Evolutionary conservation across 495 filamentous ascomycete species (phyloP).

Genomic region (Xylaria telfairii): DNA sequence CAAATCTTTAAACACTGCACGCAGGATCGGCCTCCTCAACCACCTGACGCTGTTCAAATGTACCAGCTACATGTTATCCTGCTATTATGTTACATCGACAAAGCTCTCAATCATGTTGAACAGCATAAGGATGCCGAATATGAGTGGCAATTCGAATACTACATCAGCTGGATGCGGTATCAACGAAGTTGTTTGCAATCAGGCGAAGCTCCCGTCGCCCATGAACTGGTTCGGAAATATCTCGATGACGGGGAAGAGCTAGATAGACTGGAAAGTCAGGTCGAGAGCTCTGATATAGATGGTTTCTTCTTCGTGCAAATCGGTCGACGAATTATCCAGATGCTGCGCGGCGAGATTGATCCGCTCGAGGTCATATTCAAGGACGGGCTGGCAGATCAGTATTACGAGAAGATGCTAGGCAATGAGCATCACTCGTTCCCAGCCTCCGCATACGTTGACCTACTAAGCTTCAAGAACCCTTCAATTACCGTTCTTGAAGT

Average conservation of each 20-base stretch:
- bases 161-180: too few species aligned
- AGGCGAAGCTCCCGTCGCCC: too few species aligned
- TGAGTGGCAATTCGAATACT: too few species aligned
- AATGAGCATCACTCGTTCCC: slow-evolving; percentile 14
- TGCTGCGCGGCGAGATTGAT: slow-evolving; percentile 45
- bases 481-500: not conserved
- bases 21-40: too few species aligned
- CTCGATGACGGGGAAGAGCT: not conserved
- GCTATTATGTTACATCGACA: too few species aligned
- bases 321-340: slow-evolving; percentile 32
- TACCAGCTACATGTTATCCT: too few species aligned
- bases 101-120: too few species aligned
- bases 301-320: slow-evolving; percentile 21
- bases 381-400: slow-evolving; percentile 6
- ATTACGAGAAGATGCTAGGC: slow-evolving; percentile 18
- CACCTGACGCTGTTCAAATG: too few species aligned
- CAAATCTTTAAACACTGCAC: too few species aligned
- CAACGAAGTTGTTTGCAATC: too few species aligned
- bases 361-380: slow-evolving; percentile 40
- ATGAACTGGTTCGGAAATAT: slow-evolving; percentile 2
- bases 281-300: slow-evolving; percentile 11
- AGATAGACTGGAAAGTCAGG: too few species aligned
- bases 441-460: slow-evolving; percentile 9
- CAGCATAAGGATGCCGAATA: too few species aligned
- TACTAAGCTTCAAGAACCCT: slow-evolving; percentile 43